phyloP scores from a whole-genome alignment of 495 filamentous ascomycete species.

The Apiosordaria backusii region DNA sequence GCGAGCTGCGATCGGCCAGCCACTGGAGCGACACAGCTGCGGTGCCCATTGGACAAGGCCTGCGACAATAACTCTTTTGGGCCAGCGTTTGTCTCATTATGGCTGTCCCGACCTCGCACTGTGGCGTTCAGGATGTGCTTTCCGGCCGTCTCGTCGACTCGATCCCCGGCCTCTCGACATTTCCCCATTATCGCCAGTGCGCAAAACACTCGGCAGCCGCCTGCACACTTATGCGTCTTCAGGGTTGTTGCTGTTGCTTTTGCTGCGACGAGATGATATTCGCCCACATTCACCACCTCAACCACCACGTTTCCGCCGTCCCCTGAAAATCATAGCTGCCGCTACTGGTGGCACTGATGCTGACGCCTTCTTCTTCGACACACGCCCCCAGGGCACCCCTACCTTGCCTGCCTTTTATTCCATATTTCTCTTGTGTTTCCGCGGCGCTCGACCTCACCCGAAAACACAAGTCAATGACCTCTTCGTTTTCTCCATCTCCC shows the following conservation, averaged over 20 bases:
- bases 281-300: background rate
- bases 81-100: background rate
- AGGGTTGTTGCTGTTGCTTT: conserved; percentile 3
- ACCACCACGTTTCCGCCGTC: background rate
- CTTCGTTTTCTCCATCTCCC: background rate
- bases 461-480: background rate
- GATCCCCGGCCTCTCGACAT: background rate
- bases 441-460: background rate
- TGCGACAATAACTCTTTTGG: background rate
- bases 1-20: background rate
- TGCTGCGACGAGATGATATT: background rate
- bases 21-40: background rate
- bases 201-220: too few species aligned
- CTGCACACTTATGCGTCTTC: background rate
- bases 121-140: background rate
- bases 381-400: background rate
- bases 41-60: background rate
- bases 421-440: background rate
- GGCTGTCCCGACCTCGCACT: conserved; percentile 1
- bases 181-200: background rate
- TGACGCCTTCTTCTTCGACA: background rate
- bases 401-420: conserved; percentile 2
- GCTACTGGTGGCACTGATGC: background rate
- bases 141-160: background rate
- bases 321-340: conserved; percentile 5